These are phyloP conservation scores for Davidsoniella neocaledoniae DNA, from an alignment of 2,329 filamentous ascomycete species.

Conservation along the genomic window DNA sequence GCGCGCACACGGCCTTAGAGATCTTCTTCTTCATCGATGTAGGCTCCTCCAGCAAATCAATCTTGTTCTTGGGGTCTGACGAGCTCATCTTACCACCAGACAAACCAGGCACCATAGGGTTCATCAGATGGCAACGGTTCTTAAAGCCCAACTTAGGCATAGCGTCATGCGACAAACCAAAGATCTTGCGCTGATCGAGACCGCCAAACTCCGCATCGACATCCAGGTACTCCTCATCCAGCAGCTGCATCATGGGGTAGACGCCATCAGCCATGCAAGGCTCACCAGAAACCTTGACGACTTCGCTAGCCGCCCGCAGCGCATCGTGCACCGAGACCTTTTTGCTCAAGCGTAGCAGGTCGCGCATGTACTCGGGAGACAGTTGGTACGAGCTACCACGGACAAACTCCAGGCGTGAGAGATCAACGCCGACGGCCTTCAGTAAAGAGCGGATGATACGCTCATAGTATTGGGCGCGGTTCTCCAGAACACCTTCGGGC, in stretches of 20 bases:
- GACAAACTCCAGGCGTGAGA: slow-evolving; percentile 67
- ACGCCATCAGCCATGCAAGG: slow-evolving; percentile 40
- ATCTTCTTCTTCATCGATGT: slow-evolving; percentile 69
- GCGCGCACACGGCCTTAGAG: slow-evolving; percentile 65
- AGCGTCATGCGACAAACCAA: slow-evolving; percentile 69
- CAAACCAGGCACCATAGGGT: slow-evolving; percentile 80
- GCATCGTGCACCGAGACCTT: slow-evolving; percentile 59
- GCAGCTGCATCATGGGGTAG: slow-evolving; percentile 49
- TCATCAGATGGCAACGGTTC: slow-evolving; percentile 24
- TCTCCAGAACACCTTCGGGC: slow-evolving; percentile 70
- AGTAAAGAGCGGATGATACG: slow-evolving; percentile 59
- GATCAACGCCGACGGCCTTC: slow-evolving; percentile 60
- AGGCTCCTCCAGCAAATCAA: slow-evolving; percentile 72
- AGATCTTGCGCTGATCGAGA: slow-evolving; percentile 77
- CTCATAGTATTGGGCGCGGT: slow-evolving; percentile 71
- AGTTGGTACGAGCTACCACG: slow-evolving; percentile 72
- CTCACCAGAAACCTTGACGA: slow-evolving; percentile 82
- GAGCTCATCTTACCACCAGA: slow-evolving; percentile 74
- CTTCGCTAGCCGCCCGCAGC: slow-evolving; percentile 78
- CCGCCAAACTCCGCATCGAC: slow-evolving; percentile 80
- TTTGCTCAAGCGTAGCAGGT: slow-evolving; percentile 56
- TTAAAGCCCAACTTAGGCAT: slow-evolving; percentile 75
- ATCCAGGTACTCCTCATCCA: slow-evolving; percentile 79
- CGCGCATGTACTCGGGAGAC: slow-evolving; percentile 62
- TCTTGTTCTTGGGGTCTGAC: slow-evolving; percentile 65